phyloP scores from a whole-genome alignment of 2,329 filamentous ascomycete species.

The Thelonectria blattea region DNA sequence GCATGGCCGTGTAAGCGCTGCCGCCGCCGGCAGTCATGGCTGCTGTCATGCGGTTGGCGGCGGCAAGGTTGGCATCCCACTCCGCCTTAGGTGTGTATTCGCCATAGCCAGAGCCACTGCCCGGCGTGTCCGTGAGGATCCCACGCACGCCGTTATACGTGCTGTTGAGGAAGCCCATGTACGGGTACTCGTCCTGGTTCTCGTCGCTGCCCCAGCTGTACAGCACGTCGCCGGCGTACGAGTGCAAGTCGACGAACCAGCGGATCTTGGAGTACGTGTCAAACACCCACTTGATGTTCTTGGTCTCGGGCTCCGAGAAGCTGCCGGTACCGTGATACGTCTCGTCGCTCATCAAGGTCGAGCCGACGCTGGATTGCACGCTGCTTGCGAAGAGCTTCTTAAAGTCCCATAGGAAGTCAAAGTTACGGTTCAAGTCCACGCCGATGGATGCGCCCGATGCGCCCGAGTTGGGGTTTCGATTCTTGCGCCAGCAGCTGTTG shows the following conservation, averaged over 20 bases:
- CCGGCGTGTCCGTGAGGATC: slow-evolving; percentile 45
- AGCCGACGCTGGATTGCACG: slow-evolving; percentile 46
- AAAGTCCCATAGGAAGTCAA: slow-evolving; percentile 61
- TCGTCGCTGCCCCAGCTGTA: slow-evolving; percentile 60
- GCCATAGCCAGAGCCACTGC: slow-evolving; percentile 42
- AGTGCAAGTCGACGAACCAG: slow-evolving; percentile 63
- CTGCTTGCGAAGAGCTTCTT: slow-evolving; percentile 47
- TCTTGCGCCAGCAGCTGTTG: slow-evolving; percentile 57
- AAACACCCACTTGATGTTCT: slow-evolving; percentile 57
- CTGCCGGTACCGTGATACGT: slow-evolving; percentile 54
- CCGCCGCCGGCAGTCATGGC: slow-evolving; percentile 33
- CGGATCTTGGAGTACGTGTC: slow-evolving; percentile 54
- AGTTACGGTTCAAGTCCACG: slow-evolving; percentile 58
- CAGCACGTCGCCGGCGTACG: slow-evolving; percentile 54
- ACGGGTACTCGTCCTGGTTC: slow-evolving; percentile 49
- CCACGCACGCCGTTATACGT: slow-evolving; percentile 56
- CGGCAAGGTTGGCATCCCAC: slow-evolving; percentile 38
- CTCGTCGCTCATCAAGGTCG: slow-evolving; percentile 46
- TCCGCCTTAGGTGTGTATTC: slow-evolving; percentile 48
- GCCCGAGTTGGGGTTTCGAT: slow-evolving; percentile 50
- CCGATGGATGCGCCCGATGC: slow-evolving; percentile 42
- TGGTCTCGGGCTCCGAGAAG: slow-evolving; percentile 59
- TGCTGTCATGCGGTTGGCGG: slow-evolving; percentile 41
- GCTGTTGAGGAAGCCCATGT: slow-evolving; percentile 57
- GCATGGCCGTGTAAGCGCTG: slow-evolving; percentile 47